Evolutionary conservation across 371 early-diverging fungal species (phyloP).

Genomic region (Lichtheimia hyalospora): DNA sequence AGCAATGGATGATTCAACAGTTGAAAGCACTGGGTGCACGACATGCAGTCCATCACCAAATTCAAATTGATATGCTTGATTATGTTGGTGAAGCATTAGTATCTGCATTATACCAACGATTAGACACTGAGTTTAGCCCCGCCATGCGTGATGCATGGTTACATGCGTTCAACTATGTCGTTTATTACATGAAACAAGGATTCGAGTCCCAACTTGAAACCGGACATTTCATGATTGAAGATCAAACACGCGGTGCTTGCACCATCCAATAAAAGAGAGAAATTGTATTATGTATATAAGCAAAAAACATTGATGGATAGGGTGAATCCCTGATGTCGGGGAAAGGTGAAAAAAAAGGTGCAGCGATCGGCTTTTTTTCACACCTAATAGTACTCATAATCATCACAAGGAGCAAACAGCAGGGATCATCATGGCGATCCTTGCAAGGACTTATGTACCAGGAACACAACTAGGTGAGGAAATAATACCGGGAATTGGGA

Average conservation of each 20-base stretch:
- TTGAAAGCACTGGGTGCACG: conserved; percentile 30
- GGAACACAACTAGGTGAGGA: too few relatives aligned
- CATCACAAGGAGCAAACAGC: too few relatives aligned
- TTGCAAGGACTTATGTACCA: too few relatives aligned
- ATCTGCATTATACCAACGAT: conserved; percentile 31
- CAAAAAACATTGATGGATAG: too few relatives aligned
- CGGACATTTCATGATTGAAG: not conserved
- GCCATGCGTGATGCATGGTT: conserved; percentile 45
- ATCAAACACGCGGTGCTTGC: conserved; percentile 1
- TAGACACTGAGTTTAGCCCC: conserved; percentile 36
- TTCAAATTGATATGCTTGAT: conserved; percentile 21
- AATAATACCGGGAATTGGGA: too few relatives aligned
- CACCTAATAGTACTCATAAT: too few relatives aligned
- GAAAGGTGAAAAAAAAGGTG: too few relatives aligned
- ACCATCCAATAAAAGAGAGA: not conserved
- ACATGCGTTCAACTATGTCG: conserved; percentile 34
- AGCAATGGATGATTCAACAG: conserved; percentile 6
- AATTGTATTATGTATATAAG: too few relatives aligned
- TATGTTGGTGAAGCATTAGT: conserved; percentile 41
- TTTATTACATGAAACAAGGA: conserved; percentile 28
- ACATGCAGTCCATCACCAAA: conserved; percentile 35
- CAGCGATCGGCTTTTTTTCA: too few relatives aligned
- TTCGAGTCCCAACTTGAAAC: not conserved
- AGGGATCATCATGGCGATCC: too few relatives aligned
- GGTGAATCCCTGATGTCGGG: too few relatives aligned